Base-by-base conservation (phyloP, 108 stramenopile species). In the Nannochloropsis granulata region DNA sequence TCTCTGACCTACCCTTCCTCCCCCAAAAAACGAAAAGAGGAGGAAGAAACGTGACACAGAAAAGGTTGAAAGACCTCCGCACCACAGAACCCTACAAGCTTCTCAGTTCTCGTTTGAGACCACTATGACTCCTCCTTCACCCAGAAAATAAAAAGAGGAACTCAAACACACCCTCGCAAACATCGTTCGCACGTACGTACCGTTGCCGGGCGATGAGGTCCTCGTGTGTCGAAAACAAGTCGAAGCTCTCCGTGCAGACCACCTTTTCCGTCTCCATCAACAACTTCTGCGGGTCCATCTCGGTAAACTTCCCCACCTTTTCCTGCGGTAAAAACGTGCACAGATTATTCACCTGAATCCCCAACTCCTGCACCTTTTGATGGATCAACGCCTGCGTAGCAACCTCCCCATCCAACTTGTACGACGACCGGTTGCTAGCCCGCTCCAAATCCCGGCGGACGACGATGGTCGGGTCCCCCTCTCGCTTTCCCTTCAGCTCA, bases 291-390 rank as follows among this genome's bases (percentile, higher is more conserved):
- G 93, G 88, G 78, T 92, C 84, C 84, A 95, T 92, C 23, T 93
- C 94, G n/a, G 92, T 92, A 85, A 98, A 98, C 71, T 86, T 91
- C 12, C 95, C 94, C 12, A 98, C 97, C 84, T 90, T 91, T 78
- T 98, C 97, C 89, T 98, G 98, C 12, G 98, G 98, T 21, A 98
- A 85, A 83, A 98, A 96, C 42, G 96, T 95, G 89, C 96, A 97
- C 16, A 97, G 90, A 86, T 98, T 98, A 84, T 95, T 93, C 84
- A 98, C 91, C 13, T 92, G 84, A 23, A 97, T 96, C 78, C 94
- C 86, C 78, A 94, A 94, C 71, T 87, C 85, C 13, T 83, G 24
- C 14, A 95, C 93, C 34, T 93, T 80, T 81, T 93, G 91, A 34
- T 87, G 87, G 25, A 34, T 21, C 23, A 25, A 25, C 44, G 24